Evolutionary conservation across 2,329 filamentous ascomycete genomes (phyloP).

Genomic region (Beauveria rudraprayagi): DNA sequence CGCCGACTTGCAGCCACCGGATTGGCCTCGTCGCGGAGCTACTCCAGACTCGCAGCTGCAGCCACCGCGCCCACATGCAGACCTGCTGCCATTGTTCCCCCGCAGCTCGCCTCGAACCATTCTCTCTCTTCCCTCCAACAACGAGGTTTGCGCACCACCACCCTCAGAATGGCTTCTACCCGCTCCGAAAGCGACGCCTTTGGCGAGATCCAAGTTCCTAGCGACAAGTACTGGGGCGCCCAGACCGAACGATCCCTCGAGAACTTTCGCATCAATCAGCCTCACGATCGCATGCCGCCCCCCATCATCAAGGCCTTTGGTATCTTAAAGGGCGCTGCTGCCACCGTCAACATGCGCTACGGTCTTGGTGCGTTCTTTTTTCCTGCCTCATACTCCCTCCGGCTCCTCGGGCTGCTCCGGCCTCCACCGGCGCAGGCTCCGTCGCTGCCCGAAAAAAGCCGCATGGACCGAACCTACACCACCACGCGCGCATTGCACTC

Average conservation of each 20-base stretch:
- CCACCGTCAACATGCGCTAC: slow-evolving; percentile 89
- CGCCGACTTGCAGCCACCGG: background rate
- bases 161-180: slow-evolving; percentile 44
- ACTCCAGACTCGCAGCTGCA: slow-evolving; percentile 3
- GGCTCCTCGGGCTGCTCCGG: background rate
- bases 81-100: background rate
- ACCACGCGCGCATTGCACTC: too few relatives aligned
- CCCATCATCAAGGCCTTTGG: slow-evolving; percentile 90
- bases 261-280: slow-evolving; percentile 99
- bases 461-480: background rate
- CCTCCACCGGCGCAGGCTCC: background rate
- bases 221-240: slow-evolving; percentile 96
- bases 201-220: slow-evolving; percentile 86
- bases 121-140: slow-evolving; percentile 4
- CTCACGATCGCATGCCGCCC: slow-evolving; percentile 95
- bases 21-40: slow-evolving; percentile 2
- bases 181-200: slow-evolving; percentile 96
- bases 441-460: slow-evolving; percentile 3
- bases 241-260: slow-evolving; percentile 93
- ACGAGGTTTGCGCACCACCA: slow-evolving; percentile 14
- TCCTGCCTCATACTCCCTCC: background rate
- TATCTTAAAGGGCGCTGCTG: slow-evolving; percentile 93
- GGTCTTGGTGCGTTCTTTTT: slow-evolving; percentile 57
- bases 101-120: background rate
- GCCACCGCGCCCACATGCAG: slow-evolving; percentile 7